Base-by-base conservation (phyloP, 768 basidiomycete genomes). In the Exidia glandulosa region DNA sequence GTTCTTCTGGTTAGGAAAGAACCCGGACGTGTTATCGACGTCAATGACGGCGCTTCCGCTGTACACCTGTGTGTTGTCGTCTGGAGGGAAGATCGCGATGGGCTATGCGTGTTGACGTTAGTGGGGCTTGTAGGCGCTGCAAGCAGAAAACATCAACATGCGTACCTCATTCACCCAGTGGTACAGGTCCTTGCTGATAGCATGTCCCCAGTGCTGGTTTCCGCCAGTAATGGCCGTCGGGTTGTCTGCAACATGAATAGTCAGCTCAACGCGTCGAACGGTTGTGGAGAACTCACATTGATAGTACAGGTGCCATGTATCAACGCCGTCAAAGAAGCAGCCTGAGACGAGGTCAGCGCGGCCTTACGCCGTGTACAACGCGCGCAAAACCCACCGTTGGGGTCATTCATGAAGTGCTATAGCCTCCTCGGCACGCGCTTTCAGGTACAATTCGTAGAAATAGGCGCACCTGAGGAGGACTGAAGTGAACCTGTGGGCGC, bases 181-280 rank as follows among this genome's bases (percentile, higher is more conserved):
- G 41, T 68, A 69, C 3, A 71, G 63, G 57, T 71, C 69, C 3
- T 52, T 25, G 4, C 66, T 66, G 19, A 68, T 71, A 1, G 69
- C 69, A 57, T 71, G 70, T 29, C 67, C 69, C 70, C 70, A 71
- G 45, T 66, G 64, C 58, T 69, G 67, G 60, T 69, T 71, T 1
- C 65, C 67, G 1, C 66, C 67, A 31, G 66, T 63, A 31, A 66
- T 4, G 4, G 65, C 55, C 16, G 64, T 65, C 25, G 66, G 67
- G 56, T 65, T 36, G 34, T 56, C 55, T 56, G 27, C 2, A 3
- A 27, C 50, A 66, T 2, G 31, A n/a, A 14, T 32, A 55, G 9
- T 30, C 27, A 1, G 29, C 14, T 55, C 12, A 55, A 19, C 5
- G 23, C 32, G 16, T 55, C 29, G 29, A 55, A 3, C 1, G n/a